A percentile compares a stretch with the other conserved stretches of the same genome.
Conservation (phyloP, 1,284 basidiomycete species). For the Sporisorium graminicola region DNA sequence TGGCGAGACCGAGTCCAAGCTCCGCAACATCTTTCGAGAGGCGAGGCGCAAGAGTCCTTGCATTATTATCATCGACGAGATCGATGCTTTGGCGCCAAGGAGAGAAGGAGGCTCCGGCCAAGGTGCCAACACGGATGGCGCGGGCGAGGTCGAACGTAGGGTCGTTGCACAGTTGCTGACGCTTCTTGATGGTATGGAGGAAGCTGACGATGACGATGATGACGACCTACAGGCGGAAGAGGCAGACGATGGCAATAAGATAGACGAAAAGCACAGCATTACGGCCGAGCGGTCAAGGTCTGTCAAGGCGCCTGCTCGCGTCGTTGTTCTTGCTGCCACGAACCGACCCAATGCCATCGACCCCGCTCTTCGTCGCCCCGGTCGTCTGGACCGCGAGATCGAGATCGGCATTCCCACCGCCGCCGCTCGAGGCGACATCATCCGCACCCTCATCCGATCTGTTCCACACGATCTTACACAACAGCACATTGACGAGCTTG, state of each 20-base stretch:
- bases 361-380: conserved; percentile 91
- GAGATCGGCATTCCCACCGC: conserved; percentile 95
- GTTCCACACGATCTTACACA: conserved; percentile 81
- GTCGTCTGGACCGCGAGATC: conserved; percentile 95
- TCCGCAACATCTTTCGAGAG: conserved; percentile 88
- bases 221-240: conserved; percentile 19
- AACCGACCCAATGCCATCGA: conserved; percentile 98
- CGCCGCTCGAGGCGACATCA: conserved; percentile 83
- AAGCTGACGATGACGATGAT: conserved; percentile 58
- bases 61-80: conserved; percentile 94
- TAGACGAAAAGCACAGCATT: conserved; percentile 21
- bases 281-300: conserved; percentile 52
- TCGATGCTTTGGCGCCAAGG: conserved; percentile 91
- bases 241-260: conserved; percentile 64
- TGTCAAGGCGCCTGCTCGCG: conserved; percentile 71
- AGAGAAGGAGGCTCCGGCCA: conserved; percentile 89
- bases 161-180: conserved; percentile 96
- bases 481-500: conserved; percentile 77
- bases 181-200: conserved; percentile 88
- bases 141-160: conserved; percentile 87
- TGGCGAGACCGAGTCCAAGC: conserved; percentile 91
- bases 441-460: conserved; percentile 82
- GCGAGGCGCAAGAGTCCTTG: conserved; percentile 82
- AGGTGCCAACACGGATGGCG: conserved; percentile 71
- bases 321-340: conserved; percentile 96